Evolutionary conservation across 805 yeast species (phyloP), one percentile per base, ranked within the genome.

Genomic region (Candida rishiriensis): DNA sequence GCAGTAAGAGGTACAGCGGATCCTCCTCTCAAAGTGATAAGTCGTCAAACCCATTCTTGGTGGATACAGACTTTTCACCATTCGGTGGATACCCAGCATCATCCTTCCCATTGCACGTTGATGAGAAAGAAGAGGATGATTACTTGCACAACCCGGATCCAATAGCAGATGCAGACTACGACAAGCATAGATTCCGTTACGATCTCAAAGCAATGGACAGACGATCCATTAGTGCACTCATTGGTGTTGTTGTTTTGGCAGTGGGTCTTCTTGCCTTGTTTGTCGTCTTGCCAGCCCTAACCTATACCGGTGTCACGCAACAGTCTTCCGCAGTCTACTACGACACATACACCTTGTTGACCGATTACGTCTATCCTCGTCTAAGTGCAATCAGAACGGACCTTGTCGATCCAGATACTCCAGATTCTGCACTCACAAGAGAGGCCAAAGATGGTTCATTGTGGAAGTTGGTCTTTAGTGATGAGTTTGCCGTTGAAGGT

Each of bases 21-120:
- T 45, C 54, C 6, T 53, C 60, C 11, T 48, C 50, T 38, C 48
- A 46, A 8, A 50, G 56, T 32, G 57, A 53, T 26, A 50, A 54
- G 31, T 54, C 60, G 1, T 55, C 60, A 15, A 56, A 61, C 38
- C 78, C 78, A 12, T 72, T 72, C 51, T 47, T 73, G 39, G 72
- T 70, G 34, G 81, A 74, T 56, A 75, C 81, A 17, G 93, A 85
- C 57, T 81, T 82, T 52, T 79, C 86, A 39, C 99, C 98, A 3
- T 91, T 91, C 68, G 99, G 98, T 41, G 98, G 98, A 13, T 91
- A 87, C 64, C 98, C 99, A 1, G 95, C 96, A 9, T 74, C 89
- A 14, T 81, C 88, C 4, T 91, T 91, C 69, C 99, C 99, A 1
- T 70, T 91, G 45, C 83, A 78, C 54, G 81, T 93, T 51, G 97